A percentile compares a stretch with the other conserved stretches of the same genome.
Conservation (phyloP, 1,139 yeast species). For the Suhomyces terraborum region DNA sequence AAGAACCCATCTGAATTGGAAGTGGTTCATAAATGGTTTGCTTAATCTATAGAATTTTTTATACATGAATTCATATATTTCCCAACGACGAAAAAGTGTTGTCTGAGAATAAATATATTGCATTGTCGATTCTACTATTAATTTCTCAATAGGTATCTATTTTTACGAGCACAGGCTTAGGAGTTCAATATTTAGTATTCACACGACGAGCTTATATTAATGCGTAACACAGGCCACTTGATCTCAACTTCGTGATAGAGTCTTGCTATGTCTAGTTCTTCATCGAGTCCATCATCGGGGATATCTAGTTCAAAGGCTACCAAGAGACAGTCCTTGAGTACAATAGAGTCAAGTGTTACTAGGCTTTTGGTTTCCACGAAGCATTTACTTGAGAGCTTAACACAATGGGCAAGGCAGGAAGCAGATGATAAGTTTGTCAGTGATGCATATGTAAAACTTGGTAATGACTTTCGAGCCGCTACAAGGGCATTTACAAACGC, state of each 20-base stretch:
- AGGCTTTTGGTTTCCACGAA: conserved; percentile 85
- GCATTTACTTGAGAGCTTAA: conserved; percentile 77
- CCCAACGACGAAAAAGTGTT: background rate
- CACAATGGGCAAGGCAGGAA: conserved; percentile 85
- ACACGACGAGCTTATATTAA: conserved; percentile 1
- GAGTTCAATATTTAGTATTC: too few species aligned
- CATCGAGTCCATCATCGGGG: conserved; percentile 12
- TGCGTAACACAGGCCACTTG: too few species aligned
- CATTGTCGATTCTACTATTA: too few species aligned
- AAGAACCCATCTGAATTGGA: conserved; percentile 65
- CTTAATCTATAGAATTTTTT: conserved; percentile 20
- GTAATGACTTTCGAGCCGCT: conserved; percentile 90
- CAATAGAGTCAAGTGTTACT: conserved; percentile 83
- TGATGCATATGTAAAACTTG: conserved; percentile 87
- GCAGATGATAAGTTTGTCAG: conserved; percentile 86
- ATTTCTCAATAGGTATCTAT: too few species aligned
- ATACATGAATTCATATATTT: background rate
- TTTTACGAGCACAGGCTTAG: too few species aligned
- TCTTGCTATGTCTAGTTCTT: conserved; percentile 11
- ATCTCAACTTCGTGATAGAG: background rate
- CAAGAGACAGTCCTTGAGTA: conserved; percentile 48
- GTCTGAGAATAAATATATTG: background rate
- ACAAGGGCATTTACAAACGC: conserved; percentile 70
- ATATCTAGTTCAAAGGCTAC: conserved; percentile 12
- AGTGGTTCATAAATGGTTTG: conserved; percentile 63